phyloP scores from a whole-genome alignment of 2,329 filamentous ascomycete species.

The Phaeoacremonium minimum region DNA sequence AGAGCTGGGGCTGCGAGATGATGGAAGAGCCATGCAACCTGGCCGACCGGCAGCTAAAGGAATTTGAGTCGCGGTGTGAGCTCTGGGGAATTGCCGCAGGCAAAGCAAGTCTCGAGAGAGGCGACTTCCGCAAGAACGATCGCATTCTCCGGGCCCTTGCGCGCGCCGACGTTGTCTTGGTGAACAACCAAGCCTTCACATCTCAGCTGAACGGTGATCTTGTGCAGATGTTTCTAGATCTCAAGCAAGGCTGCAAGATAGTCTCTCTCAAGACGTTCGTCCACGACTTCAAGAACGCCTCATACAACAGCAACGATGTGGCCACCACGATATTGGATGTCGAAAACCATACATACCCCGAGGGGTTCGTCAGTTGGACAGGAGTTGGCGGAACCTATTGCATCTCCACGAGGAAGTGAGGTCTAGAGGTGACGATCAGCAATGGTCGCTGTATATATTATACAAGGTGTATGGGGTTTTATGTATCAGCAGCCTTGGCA shows the following conservation, averaged over 20 bases:
- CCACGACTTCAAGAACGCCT: constrained; percentile 71
- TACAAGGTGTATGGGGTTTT: neutral
- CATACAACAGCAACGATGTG: constrained; percentile 72
- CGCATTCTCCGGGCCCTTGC: constrained; percentile 70
- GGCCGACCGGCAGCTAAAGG: constrained; percentile 72
- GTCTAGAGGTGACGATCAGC: constrained; percentile 1
- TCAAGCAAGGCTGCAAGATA: constrained; percentile 86
- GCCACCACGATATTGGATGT: constrained; percentile 79
- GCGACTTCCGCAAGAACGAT: constrained; percentile 75
- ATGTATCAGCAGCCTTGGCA: too few species aligned
- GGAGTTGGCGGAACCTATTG: constrained; percentile 80
- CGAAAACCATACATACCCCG: constrained; percentile 55
- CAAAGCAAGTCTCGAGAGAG: constrained; percentile 72
- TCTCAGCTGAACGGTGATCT: constrained; percentile 80
- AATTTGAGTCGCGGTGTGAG: constrained; percentile 79
- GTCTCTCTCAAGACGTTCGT: constrained; percentile 92
- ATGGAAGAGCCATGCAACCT: constrained; percentile 87
- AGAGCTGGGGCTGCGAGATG: constrained; percentile 95
- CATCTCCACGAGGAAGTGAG: constrained; percentile 73
- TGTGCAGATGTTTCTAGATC: constrained; percentile 84
- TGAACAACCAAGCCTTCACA: constrained; percentile 97
- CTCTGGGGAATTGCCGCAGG: constrained; percentile 87
- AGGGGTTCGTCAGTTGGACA: constrained; percentile 88
- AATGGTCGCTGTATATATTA: neutral
- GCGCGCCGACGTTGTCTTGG: constrained; percentile 88